These are phyloP conservation scores for Chaetomiaceae sp. DNA, from an alignment of 2,329 filamentous ascomycete species.

Conservation along the genomic window DNA sequence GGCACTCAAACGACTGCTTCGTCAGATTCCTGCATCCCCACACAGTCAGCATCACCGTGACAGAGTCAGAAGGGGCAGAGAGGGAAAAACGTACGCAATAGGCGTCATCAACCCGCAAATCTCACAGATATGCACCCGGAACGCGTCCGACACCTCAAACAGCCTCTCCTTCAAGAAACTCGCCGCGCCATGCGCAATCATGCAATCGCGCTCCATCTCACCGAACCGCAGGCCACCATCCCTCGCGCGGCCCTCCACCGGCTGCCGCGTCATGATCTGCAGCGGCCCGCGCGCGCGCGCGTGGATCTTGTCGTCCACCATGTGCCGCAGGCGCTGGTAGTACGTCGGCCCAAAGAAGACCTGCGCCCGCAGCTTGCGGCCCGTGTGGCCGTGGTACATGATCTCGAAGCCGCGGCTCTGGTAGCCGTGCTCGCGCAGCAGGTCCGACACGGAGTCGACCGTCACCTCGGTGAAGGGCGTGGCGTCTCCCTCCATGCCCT, in stretches of 20 bases:
- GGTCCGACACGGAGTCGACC: slow-evolving; percentile 83
- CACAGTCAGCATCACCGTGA: slow-evolving; percentile 32
- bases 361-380: slow-evolving; percentile 86
- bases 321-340: slow-evolving; percentile 96
- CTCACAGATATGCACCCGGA: slow-evolving; percentile 96
- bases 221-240: slow-evolving; percentile 98
- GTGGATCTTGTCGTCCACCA: slow-evolving; percentile 99
- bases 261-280: slow-evolving; percentile 94
- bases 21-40: slow-evolving; percentile 71
- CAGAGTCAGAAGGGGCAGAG: background rate
- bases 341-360: slow-evolving; percentile 97
- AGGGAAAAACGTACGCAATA: slow-evolving; percentile 72
- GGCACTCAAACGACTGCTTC: slow-evolving; percentile 93
- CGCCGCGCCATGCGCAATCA: slow-evolving; percentile 98
- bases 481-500: slow-evolving; percentile 93
- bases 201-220: slow-evolving; percentile 99
- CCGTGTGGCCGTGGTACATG: slow-evolving; percentile 98
- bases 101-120: slow-evolving; percentile 99
- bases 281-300: slow-evolving; percentile 95
- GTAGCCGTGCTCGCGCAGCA: slow-evolving; percentile 86
- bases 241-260: slow-evolving; percentile 94
- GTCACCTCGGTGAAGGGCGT: slow-evolving; percentile 98
- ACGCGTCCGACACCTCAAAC: slow-evolving; percentile 96
- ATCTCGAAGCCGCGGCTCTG: slow-evolving; percentile 96
- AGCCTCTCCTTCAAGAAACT: slow-evolving; percentile 96